Conservation (phyloP, 345 rosid species). For the Dipteronia sinensis region DNA sequence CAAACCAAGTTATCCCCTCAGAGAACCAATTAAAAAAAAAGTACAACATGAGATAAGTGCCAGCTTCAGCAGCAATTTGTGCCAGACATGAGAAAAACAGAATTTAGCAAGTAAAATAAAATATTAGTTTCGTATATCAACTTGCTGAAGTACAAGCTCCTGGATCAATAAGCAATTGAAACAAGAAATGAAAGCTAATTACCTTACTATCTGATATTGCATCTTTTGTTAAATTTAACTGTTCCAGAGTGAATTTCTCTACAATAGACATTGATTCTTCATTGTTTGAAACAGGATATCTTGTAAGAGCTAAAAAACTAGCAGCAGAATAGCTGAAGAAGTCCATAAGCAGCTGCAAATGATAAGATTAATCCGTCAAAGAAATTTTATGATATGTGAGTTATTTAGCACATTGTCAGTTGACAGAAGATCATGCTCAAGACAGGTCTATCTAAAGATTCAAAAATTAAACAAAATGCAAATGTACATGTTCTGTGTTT, state of each 20-base stretch:
- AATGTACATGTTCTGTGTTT: background rate
- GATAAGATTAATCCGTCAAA: conserved; percentile 17
- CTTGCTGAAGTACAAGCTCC: background rate
- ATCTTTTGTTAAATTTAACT: conserved; percentile 59
- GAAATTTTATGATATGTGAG: conserved; percentile 7
- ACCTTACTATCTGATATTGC: conserved; percentile 64
- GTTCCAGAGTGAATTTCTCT: conserved; percentile 62
- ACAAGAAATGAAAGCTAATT: conserved; percentile 16
- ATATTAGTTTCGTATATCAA: background rate
- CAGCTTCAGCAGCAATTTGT: background rate
- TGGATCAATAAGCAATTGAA: background rate
- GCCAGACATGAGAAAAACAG: background rate
- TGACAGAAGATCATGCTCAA: background rate
- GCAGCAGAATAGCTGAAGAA: conserved; percentile 61
- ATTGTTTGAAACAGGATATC: conserved; percentile 34
- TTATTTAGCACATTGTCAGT: background rate
- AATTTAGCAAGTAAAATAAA: background rate
- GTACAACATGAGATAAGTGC: background rate
- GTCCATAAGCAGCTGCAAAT: conserved; percentile 79
- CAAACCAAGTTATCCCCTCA: background rate
- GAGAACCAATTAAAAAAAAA: background rate
- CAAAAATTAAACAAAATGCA: background rate
- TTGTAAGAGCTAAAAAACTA: conserved; percentile 50
- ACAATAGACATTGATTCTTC: conserved; percentile 27
- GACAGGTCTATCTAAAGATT: background rate